Conservation (phyloP, 805 yeast species). For the Ogataea degrootiae region DNA sequence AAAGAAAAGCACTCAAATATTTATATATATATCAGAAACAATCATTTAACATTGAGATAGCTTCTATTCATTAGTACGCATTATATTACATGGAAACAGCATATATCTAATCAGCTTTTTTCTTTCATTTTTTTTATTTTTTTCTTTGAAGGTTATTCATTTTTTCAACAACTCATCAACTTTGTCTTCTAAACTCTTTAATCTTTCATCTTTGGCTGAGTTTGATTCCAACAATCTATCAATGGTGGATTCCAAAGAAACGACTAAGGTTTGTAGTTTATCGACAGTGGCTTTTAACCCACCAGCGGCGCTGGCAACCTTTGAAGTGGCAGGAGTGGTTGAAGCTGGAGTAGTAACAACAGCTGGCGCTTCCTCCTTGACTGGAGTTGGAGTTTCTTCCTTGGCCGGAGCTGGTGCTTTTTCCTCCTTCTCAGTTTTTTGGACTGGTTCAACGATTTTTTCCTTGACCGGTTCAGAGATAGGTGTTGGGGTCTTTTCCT, state of each 20-base stretch:
- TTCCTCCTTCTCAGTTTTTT: constrained; percentile 2
- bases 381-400: constrained; percentile 9
- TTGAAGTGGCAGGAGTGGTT: constrained; percentile 30
- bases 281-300: constrained; percentile 72
- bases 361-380: constrained; percentile 11
- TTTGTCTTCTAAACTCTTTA: constrained; percentile 55
- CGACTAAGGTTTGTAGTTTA: constrained; percentile 54
- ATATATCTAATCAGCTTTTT: no score
- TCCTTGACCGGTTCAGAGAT: background rate
- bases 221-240: constrained; percentile 46
- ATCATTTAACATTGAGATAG: no score
- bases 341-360: constrained; percentile 14
- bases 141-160: constrained; percentile 10
- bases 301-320: constrained; percentile 41
- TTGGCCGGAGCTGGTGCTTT: constrained; percentile 1
- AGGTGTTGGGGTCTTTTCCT: background rate
- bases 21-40: no score
- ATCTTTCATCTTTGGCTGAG: constrained; percentile 60
- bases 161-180: constrained; percentile 49
- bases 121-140: constrained; percentile 27
- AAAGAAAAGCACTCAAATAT: no score
- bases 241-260: constrained; percentile 52
- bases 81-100: no score
- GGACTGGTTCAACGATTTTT: constrained; percentile 4
- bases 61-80: no score